Evolutionary conservation across 1,284 basidiomycete species (phyloP), one percentile per base, ranked within the genome.

Genomic region (Pseudozyma thailandica): DNA sequence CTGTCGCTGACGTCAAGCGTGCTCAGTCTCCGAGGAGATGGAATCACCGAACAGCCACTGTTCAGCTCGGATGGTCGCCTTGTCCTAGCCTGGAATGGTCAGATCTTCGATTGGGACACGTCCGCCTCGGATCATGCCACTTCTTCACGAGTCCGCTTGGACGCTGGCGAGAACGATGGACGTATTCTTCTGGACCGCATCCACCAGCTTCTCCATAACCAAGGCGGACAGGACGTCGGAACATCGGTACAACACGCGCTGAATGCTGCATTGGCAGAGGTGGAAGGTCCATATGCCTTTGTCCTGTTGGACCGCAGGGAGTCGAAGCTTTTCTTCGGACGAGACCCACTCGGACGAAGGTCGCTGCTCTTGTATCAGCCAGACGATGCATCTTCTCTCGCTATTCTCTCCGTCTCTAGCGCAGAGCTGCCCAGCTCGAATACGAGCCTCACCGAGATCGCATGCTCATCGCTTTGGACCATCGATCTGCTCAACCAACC

Each of bases 331-430:
- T 90, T 89, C 83, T 94, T 92, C 80, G 92, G 88, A 6, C 87
- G 94, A 44, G 95, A 98, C 82, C 92, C 93, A 1, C 87, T 98
- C 1, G 94, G 95, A 1, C 88, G 96, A 26, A 88, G 96, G 39
- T 98, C 94, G 7, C 86, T 98, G 1, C 85, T 98, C 1, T 83
- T 92, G 31, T 46, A 56, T 33, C 49, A 28, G 20, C 88, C 90
- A 60, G 84, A 83, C 56, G 89, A 90, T 16, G 86, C 65, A 1
- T 53, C 84, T 6, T 88, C 89, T 0, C 86, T 87, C 63, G 84
- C 91, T 35, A 78, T 92, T 25, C 81, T 92, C 15, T 83, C 89
- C 4, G 92, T 90, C 1, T 88, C 89, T 3, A 89, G 90, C n/a
- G 37, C 27, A n/a, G 81, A 83, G 79, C 85, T 63, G 58, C 83